Base-by-base conservation (phyloP, 495 filamentous ascomycete species). In the Aspergillus nanangensis region DNA sequence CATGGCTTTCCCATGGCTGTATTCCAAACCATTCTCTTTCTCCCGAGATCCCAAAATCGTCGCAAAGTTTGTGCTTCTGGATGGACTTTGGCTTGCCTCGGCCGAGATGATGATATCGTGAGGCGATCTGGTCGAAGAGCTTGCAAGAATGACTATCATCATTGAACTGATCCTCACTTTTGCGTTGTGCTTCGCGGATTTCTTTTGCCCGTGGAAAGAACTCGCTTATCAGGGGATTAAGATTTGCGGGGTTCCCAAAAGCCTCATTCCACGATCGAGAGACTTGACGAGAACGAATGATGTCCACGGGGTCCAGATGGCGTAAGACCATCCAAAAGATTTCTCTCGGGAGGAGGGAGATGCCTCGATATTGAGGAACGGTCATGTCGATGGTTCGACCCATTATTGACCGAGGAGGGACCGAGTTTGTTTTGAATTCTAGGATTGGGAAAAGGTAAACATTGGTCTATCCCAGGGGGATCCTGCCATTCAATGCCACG, bases 181-280 rank as follows among this genome's bases (percentile, higher is more conserved):
- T 11, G 11, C 7, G 5, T 11, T 38, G 19, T 34, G 62, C 53
- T 17, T 60, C 59, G 7, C 72, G 69, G 48, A 79, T 62, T 57
- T 85, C 82, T 44, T 70, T 66, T 27, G 74, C 80, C 37, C 65
- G 64, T 9, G 79, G 72, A 41, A 80, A 83, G 40, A 74, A 73
- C 54, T 64, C 65, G 32, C 69, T 69, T 53, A 83, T 50, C 14
- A 80, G 56, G 8, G 66, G 67, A 35, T 69, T 62, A 20, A 75
- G 69, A 35, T 69, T 58, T 32, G 57, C 56, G 8, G 71, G 60
- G 50, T 72, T 70, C 39, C 69, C 66, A 50, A 87, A 84, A 10
- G 75, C 74, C 25, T 62, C 55, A 32, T 72, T 57, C 79, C 81
- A 87, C 10, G 58, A 51, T 36, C 58, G 67, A 9, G 69, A 79